Evolutionary conservation across 345 rosid species (phyloP), one percentile per base, ranked within the genome.

Genomic region (Geranium rotundifolium): DNA sequence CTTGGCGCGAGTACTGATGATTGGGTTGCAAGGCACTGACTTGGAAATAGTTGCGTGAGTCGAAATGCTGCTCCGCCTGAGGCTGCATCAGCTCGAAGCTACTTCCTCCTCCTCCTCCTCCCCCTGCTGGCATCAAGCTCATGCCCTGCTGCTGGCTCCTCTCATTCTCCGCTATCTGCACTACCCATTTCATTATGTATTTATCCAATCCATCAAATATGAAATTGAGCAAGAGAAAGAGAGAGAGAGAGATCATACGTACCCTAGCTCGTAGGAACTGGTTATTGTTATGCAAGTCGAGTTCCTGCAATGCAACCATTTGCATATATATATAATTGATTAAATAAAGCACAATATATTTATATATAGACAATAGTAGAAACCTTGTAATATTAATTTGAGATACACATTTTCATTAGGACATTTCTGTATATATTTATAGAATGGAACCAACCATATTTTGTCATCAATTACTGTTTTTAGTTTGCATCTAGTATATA

Each of bases 241-340:
- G 46, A 67, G 27, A 57, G 55, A 54, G 54, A 66, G 23, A 61
- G 18, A 31, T 2, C 7, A 60, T 14, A 54, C 30, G 54, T 20
- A 93, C 99, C 97, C 90, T 90, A 17, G 97, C 86, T 65, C 97
- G 88, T 61, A 93, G 99, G 70, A 86, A 78, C 77, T 93, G 97
- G 78, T 93, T 93, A 66, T 75, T 88, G 74, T 82, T 90, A 77
- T 93, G 95, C 87, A 93, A 82, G 67, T 93, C 99, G 65, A 85
- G 77, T 80, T 90, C 99, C 99, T 90, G 79, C 70, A 63, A 9
- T 58, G 23, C 6, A 37, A 10, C 14, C 14, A 20, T 19, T n/a
- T n/a, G n/a, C n/a, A n/a, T n/a, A n/a, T n/a, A n/a, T n/a, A n/a
- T n/a, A n/a, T n/a, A 10, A 58, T 18, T 17, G 46, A 17, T 46